Percentiles rank a stretch among this genome's conserved stretches.
Evolutionary conservation across 106 monocot species (phyloP).

Genomic region (Acanthochlamys bracteata): DNA sequence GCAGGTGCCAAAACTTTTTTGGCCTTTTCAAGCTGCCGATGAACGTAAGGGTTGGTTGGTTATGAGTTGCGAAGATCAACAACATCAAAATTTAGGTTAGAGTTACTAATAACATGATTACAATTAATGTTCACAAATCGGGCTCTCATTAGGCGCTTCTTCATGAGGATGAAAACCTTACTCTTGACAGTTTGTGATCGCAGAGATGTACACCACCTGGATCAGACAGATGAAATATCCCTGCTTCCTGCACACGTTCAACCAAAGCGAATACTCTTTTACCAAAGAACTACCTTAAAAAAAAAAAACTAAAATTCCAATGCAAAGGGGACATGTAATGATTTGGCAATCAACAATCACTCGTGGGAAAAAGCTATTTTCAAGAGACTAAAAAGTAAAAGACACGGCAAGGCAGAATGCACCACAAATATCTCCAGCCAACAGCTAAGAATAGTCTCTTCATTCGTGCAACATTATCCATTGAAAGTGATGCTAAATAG

Average conservation of each 20-base stretch:
- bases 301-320: too few species aligned
- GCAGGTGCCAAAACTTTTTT: too few species aligned
- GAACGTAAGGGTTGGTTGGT: not conserved
- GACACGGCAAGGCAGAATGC: too few species aligned
- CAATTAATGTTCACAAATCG: slow-evolving; percentile 82
- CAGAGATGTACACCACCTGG: slow-evolving; percentile 50
- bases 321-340: too few species aligned
- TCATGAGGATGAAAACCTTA: slow-evolving; percentile 87
- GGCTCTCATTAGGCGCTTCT: slow-evolving; percentile 65
- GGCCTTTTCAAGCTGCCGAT: too few species aligned
- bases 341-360: too few species aligned
- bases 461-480: too few species aligned
- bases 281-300: not conserved
- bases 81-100: slow-evolving; percentile 56
- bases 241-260: slow-evolving; percentile 54
- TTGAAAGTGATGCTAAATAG: too few species aligned
- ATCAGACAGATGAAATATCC: slow-evolving; percentile 95
- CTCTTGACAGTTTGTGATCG: slow-evolving; percentile 79
- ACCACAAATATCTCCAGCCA: too few species aligned
- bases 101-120: slow-evolving; percentile 81
- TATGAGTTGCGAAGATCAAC: slow-evolving; percentile 55
- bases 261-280: not conserved
- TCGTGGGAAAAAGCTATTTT: too few species aligned
- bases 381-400: too few species aligned
- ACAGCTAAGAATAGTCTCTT: too few species aligned